Evolutionary conservation across 73 alveolate species (phyloP).

Genomic region (Stentor roeselii): DNA sequence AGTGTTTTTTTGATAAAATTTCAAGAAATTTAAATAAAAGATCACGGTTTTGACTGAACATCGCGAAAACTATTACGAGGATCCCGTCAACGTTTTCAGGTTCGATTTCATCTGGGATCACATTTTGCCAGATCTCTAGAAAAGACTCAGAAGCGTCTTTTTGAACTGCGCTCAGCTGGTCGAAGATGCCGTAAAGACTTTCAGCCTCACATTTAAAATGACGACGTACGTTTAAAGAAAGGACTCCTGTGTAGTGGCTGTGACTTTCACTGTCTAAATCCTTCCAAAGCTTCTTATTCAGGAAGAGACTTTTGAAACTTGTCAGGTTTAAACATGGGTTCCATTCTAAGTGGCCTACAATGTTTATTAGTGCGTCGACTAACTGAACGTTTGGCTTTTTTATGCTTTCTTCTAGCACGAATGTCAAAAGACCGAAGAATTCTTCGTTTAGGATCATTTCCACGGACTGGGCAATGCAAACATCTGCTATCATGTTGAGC

Average conservation of each 20-base stretch:
- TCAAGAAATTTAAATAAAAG: not conserved
- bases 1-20: not conserved
- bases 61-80: not conserved
- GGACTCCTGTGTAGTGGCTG: not conserved
- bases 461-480: not conserved
- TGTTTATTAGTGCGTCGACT: not conserved
- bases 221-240: not conserved
- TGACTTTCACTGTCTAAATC: not conserved
- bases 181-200: not conserved
- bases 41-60: not conserved
- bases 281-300: slow-evolving; percentile 9
- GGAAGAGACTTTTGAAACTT: not conserved
- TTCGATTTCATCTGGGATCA: not conserved
- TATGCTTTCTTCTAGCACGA: slow-evolving; percentile 7
- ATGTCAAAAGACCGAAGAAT: not conserved
- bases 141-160: not conserved
- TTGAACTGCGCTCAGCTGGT: not conserved
- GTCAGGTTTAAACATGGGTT: not conserved
- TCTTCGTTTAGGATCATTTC: not conserved
- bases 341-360: slow-evolving; percentile 15
- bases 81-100: not conserved
- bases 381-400: not conserved
- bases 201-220: not conserved
- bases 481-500: not conserved
- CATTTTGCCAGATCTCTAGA: slow-evolving; percentile 2